These are phyloP conservation scores for Termitomyces sp. DNA, from an alignment of 768 basidiomycete genomes.

Conservation along the genomic window DNA sequence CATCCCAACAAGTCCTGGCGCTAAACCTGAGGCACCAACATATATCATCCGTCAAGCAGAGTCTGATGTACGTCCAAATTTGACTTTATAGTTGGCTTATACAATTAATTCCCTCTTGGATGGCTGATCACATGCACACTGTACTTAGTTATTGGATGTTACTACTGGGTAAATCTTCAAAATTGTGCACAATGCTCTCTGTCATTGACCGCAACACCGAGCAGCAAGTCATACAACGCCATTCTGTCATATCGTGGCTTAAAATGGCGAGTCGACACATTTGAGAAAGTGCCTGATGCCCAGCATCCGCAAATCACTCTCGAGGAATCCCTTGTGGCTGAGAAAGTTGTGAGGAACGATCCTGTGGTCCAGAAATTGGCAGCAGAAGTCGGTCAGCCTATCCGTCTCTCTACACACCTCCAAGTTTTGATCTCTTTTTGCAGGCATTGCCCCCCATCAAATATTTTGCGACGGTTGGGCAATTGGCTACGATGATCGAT, in stretches of 20 bases:
- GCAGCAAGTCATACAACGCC: conserved; percentile 48
- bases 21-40: conserved; percentile 42
- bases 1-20: conserved; percentile 62
- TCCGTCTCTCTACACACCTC: background rate
- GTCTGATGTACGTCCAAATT: conserved; percentile 55
- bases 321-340: conserved; percentile 75
- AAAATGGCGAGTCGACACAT: conserved; percentile 57
- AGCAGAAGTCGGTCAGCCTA: conserved; percentile 62
- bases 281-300: conserved; percentile 58
- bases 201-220: conserved; percentile 6
- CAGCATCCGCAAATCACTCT: conserved; percentile 79
- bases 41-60: conserved; percentile 69
- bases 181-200: background rate
- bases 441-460: conserved; percentile 68
- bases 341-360: conserved; percentile 67
- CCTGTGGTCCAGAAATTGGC: conserved; percentile 64
- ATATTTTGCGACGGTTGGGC: conserved; percentile 86
- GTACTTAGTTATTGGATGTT: conserved; percentile 76
- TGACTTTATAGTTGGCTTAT: background rate
- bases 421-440: background rate
- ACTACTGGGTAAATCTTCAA: conserved; percentile 53
- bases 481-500: conserved; percentile 86
- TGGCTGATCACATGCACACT: no score
- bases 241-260: conserved; percentile 43
- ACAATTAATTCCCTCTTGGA: background rate